Evolutionary conservation across 1,284 basidiomycete genomes (phyloP).

Genomic region (Earliella scabrosa): DNA sequence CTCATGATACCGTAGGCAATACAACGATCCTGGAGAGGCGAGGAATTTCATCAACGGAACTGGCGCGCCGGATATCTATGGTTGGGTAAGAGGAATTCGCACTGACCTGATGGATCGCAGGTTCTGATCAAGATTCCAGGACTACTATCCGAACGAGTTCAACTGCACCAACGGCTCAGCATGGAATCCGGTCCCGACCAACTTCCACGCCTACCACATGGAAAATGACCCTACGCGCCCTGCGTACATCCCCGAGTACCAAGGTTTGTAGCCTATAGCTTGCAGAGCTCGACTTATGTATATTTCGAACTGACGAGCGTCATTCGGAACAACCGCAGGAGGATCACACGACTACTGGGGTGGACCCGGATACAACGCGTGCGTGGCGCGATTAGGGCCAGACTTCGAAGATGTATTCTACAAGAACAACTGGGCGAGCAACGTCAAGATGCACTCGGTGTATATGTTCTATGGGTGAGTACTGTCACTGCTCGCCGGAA

Average conservation of each 20-base stretch:
- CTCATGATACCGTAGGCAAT: slow-evolving; percentile 54
- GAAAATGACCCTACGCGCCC: slow-evolving; percentile 63
- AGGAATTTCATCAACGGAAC: slow-evolving; percentile 73
- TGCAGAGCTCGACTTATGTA: too few relatives aligned
- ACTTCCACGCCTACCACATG: slow-evolving; percentile 49
- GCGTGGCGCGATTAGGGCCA: slow-evolving; percentile 64
- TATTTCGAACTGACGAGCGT: too few relatives aligned
- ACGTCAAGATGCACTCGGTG: slow-evolving; percentile 77
- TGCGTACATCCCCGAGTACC: slow-evolving; percentile 63
- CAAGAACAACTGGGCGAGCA: slow-evolving; percentile 74
- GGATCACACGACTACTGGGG: slow-evolving; percentile 81
- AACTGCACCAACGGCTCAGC: slow-evolving; percentile 69
- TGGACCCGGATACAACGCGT: slow-evolving; percentile 59
- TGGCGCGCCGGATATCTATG: slow-evolving; percentile 59
- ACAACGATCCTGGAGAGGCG: slow-evolving; percentile 67
- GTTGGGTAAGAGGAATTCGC: slow-evolving; percentile 44
- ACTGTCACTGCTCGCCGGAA: too few relatives aligned
- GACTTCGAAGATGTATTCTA: slow-evolving; percentile 80
- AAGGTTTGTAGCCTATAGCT: slow-evolving; percentile 29
- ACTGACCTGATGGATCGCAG: too few relatives aligned
- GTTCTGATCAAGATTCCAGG: too few relatives aligned
- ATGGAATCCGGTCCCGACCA: slow-evolving; percentile 61
- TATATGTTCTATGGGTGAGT: slow-evolving; percentile 79
- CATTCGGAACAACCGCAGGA: slow-evolving; percentile 34
- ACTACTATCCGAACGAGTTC: slow-evolving; percentile 74